These are phyloP conservation scores for Russula griseocarnosa DNA, from an alignment of 768 basidiomycete genomes.

Conservation along the genomic window DNA sequence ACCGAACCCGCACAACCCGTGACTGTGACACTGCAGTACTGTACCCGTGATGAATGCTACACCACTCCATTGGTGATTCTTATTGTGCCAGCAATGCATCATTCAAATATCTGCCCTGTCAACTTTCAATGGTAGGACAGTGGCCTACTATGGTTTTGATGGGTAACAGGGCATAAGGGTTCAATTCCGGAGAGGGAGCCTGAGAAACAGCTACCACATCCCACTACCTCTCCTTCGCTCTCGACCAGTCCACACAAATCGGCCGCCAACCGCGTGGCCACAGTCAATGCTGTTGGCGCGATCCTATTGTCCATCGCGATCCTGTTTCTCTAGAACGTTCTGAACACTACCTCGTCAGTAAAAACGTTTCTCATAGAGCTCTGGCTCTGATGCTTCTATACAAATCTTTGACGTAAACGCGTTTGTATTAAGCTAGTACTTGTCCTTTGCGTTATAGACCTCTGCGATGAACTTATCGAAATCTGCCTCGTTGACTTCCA, in stretches of 20 bases:
- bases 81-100: no score
- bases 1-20: no score
- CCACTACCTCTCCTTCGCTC: conserved; percentile 11
- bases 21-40: no score
- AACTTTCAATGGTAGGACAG: no score
- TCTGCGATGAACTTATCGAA: conserved; percentile 29
- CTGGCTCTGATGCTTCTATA: not conserved
- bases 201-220: no score
- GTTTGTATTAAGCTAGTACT: conserved; percentile 16
- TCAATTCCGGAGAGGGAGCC: no score
- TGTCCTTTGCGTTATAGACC: conserved; percentile 26
- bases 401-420: conserved; percentile 1
- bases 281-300: conserved; percentile 9
- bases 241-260: conserved; percentile 14
- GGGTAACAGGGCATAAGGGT: no score
- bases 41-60: no score
- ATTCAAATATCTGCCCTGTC: no score
- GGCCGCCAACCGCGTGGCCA: conserved; percentile 7
- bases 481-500: conserved; percentile 28
- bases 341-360: not conserved
- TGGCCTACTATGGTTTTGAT: no score
- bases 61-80: no score
- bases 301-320: conserved; percentile 18
- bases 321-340: conserved; percentile 17
- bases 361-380: not conserved